Base-by-base conservation (phyloP, 1,284 basidiomycete genomes). In the Xanthoconium separans region DNA sequence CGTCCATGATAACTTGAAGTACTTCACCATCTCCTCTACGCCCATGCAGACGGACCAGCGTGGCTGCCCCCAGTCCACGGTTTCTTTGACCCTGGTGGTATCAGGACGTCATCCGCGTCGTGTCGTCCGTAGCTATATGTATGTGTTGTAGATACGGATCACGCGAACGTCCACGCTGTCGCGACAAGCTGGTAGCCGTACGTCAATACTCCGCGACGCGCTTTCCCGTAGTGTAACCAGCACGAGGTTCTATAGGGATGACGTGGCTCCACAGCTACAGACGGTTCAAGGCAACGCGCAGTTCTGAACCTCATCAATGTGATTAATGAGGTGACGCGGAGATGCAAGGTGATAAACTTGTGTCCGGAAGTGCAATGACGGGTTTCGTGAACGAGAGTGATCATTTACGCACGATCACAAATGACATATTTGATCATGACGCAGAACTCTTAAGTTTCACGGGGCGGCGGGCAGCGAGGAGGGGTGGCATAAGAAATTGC, bases 141-240 rank as follows among this genome's bases (percentile, higher is more conserved):
- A 91, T 15, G 91, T 93, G 70, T 97, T 98, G 81, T 97, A 97
- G 64, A 98, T 98, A 63, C 95, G 89, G 4, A 93, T 93, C 44
- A 98, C 94, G 53, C 95, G 88, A 47, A 98, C 93, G 62, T 98
- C 92, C 55, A 99, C 95, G 53, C 87, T 87, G 68, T 98, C 94
- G 72, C 97, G 95, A 56, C 91, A n/a, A n/a, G 83, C 63, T 91
- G 89, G 79, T 92, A 98, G 48, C 94, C 95, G 69, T 97, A 97
- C 12, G 95, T 95, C 63, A 98, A 75, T 12, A 94, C 96, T 76
- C 95, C 93, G 93, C 93, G 41, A 95, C 93, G 66, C 93, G 92
- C 75, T 96, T 96, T 50, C 93, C 96, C 77, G 98, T 96, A 68
- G 98, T 96, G 71, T 99, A 99, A 74, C 96, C 98, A 33, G 96